A percentile compares a stretch with the other conserved stretches of the same genome.
phyloP scores from a whole-genome alignment of 257 asterid genomes.

The Ocimum tenuiflorum region DNA sequence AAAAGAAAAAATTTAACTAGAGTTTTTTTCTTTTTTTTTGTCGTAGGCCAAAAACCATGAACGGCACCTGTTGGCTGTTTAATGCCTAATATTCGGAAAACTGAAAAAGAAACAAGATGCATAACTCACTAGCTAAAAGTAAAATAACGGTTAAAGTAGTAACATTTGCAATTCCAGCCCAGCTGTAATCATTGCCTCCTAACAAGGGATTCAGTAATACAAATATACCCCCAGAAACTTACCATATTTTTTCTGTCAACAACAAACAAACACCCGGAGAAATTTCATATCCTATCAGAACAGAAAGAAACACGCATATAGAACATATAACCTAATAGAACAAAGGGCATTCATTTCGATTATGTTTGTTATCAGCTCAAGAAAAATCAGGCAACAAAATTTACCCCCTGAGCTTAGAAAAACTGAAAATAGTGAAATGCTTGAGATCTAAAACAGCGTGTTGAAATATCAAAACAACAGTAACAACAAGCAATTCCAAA shows the following conservation, averaged over 20 bases:
- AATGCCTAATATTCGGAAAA: not conserved
- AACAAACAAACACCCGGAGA: not conserved
- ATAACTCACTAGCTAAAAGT: not conserved
- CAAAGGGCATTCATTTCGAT: not conserved
- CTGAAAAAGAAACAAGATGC: not conserved
- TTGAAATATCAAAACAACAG: not conserved
- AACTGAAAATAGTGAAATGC: not conserved
- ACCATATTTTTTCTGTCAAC: not conserved
- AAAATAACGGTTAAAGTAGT: too few species aligned
- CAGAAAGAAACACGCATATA: not conserved
- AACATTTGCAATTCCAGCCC: not conserved
- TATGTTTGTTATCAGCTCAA: not conserved
- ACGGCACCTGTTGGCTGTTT: not conserved
- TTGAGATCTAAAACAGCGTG: conserved; percentile 18
- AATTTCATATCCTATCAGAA: not conserved
- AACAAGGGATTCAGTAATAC: not conserved
- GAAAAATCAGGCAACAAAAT: not conserved
- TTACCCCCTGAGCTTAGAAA: not conserved
- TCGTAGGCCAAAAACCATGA: not conserved
- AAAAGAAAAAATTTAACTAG: too few species aligned
- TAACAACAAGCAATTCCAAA: not conserved
- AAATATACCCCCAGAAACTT: not conserved
- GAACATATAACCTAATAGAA: not conserved
- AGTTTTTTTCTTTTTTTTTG: too few species aligned
- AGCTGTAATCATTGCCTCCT: not conserved